These are phyloP conservation scores for Xerocomellus amylosporus DNA, from an alignment of 768 basidiomycete species.

Conservation along the genomic window DNA sequence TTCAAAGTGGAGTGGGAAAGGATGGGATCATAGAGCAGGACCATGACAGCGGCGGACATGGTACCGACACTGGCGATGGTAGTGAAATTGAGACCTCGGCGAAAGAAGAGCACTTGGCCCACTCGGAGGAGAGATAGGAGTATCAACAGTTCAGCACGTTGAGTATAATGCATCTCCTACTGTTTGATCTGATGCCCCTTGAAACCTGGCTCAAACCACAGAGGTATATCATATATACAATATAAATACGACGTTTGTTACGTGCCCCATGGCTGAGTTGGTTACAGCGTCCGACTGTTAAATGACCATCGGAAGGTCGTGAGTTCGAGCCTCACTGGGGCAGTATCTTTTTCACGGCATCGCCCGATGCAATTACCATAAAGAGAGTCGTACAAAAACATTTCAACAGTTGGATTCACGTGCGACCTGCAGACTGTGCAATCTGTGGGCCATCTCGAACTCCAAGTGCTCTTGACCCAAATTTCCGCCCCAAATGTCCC, in stretches of 20 bases:
- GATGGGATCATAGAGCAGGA: neutral
- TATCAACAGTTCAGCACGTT: neutral
- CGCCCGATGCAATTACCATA: no score
- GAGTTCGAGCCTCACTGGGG: constrained; percentile 55
- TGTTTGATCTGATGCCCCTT: neutral
- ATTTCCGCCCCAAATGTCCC: neutral
- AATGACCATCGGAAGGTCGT: constrained; percentile 45
- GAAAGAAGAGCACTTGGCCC: neutral
- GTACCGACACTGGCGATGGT: neutral
- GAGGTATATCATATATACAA: neutral
- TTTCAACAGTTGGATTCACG: neutral
- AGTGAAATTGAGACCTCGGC: neutral
- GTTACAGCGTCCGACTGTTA: constrained; percentile 52
- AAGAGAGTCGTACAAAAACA: neutral
- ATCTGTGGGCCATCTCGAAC: neutral
- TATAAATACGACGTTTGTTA: fast-evolving
- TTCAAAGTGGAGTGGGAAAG: constrained; percentile 40
- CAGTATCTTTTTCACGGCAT: no score
- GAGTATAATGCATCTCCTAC: neutral
- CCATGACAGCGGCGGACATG: neutral
- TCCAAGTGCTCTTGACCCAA: neutral
- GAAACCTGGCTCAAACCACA: neutral
- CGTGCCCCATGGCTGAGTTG: constrained; percentile 53
- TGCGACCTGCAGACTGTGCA: neutral
- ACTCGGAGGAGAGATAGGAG: neutral